A percentile compares a stretch with the other conserved stretches of the same genome.
Evolutionary conservation across 495 filamentous ascomycete species (phyloP).

Genomic region (Achaetomiella virescens): DNA sequence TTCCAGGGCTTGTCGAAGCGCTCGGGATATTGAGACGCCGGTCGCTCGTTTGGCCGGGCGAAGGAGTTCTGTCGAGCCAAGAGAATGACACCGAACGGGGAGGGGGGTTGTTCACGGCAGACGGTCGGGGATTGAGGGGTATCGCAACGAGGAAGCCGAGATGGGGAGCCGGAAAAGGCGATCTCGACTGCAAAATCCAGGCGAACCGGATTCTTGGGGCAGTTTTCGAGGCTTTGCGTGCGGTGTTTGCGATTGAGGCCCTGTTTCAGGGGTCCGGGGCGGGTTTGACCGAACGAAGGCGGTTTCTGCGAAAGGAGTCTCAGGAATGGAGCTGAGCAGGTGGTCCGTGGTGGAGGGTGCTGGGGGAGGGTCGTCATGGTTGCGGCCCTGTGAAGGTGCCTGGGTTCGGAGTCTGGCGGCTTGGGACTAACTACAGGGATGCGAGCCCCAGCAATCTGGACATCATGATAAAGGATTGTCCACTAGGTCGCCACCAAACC

Average conservation of each 20-base stretch:
- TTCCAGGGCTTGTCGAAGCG: background rate
- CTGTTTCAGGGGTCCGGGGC: background rate
- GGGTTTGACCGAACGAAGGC: background rate
- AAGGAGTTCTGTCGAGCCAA: background rate
- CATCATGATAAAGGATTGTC: background rate
- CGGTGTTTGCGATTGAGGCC: background rate
- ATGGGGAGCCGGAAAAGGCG: background rate
- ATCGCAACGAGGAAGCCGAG: background rate
- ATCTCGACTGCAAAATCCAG: background rate
- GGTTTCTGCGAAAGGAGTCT: background rate
- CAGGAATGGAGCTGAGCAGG: background rate
- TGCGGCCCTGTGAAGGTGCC: background rate
- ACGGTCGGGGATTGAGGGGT: conserved; percentile 8
- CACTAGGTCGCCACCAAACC: background rate
- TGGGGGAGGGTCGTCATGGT: background rate
- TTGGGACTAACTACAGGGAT: conserved; percentile 5
- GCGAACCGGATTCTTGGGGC: background rate
- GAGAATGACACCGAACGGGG: background rate
- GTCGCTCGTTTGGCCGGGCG: background rate
- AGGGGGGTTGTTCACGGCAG: no score
- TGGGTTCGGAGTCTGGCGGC: background rate
- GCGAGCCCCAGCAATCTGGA: background rate
- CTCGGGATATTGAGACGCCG: background rate
- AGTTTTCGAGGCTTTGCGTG: background rate
- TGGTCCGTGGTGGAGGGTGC: background rate